These are phyloP conservation scores for Suillus paluster DNA, from an alignment of 768 basidiomycete genomes.

Conservation along the genomic window DNA sequence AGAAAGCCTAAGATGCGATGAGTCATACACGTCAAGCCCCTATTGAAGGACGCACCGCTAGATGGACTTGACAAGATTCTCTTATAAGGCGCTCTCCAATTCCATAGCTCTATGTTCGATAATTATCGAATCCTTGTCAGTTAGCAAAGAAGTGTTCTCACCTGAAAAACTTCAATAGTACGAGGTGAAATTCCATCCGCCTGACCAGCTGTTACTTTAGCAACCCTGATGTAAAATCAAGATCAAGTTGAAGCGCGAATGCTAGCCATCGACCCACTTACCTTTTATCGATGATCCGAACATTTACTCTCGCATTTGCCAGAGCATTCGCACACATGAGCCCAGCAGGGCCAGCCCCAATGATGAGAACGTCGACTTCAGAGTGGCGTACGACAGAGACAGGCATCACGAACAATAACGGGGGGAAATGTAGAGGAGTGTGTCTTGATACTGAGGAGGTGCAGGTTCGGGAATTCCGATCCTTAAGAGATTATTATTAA, in stretches of 20 bases:
- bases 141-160: conserved; percentile 10
- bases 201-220: conserved; percentile 26
- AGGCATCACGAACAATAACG: conserved; percentile 7
- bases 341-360: conserved; percentile 49
- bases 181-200: conserved; percentile 33
- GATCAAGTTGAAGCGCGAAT: conserved; percentile 2
- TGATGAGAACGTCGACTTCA: conserved; percentile 44
- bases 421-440: conserved; percentile 1
- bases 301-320: conserved; percentile 38
- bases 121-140: not conserved
- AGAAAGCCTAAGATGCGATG: conserved; percentile 61
- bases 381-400: conserved; percentile 18
- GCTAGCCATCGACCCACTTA: conserved; percentile 13
- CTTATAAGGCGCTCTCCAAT: conserved; percentile 62
- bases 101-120: conserved; percentile 65
- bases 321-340: conserved; percentile 49
- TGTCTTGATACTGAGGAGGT: conserved; percentile 9
- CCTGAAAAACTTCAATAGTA: conserved; percentile 51
- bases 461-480: not conserved
- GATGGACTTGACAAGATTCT: conserved; percentile 68
- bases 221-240: conserved; percentile 16
- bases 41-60: conserved; percentile 52
- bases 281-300: conserved; percentile 47
- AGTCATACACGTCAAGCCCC: not conserved
- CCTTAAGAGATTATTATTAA: not conserved